Evolutionary conservation across 1,139 yeast species (phyloP), one percentile per base, ranked within the genome.

Genomic region (Scheffersomyces stambukii): DNA sequence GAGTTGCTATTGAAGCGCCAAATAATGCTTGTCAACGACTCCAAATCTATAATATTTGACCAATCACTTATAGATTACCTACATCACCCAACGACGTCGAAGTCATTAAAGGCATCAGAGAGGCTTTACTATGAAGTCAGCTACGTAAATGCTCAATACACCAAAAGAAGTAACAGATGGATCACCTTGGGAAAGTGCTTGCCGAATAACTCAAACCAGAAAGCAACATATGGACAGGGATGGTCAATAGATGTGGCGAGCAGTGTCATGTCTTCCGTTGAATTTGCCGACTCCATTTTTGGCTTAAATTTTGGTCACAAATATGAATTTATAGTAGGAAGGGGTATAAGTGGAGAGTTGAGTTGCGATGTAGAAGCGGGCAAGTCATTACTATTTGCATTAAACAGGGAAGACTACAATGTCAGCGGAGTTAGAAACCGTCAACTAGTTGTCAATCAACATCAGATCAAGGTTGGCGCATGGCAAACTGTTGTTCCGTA

Each of bases 371-470:
- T 54, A 3, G 40, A 32, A 2, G 38, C 50, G 5, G 44, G 49
- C 2, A 40, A 46, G 19, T 30, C 37, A 3, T 30, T 57, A 24
- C 62, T 55, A 33, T 47, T 54, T 31, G 51, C 46, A 16, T 37
- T 48, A 4, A 40, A 35, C 30, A 38, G 40, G 4, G 42, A 46
- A 19, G 25, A 40, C 2, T 29, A 32, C 15, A 37, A 41, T 8
- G 27, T 52, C 5, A 30, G 39, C 5, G 45, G 45, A 3, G 43
- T 50, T 2, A 37, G 29, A 28, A 35, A 32, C 18, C 34, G 61
- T 21, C 21, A 21, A n/a, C 32, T 56, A 3, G 29, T 16, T 11
- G 30, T 50, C 8, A 29, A 29, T 6, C 31, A 29, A 6, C 26
- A 18, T 16, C 35, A 38, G 8, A 25, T 31, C 16, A 28, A 28